Evolutionary conservation across 2,329 filamentous ascomycete species (phyloP).

Genomic region (Xylaria sp.): DNA sequence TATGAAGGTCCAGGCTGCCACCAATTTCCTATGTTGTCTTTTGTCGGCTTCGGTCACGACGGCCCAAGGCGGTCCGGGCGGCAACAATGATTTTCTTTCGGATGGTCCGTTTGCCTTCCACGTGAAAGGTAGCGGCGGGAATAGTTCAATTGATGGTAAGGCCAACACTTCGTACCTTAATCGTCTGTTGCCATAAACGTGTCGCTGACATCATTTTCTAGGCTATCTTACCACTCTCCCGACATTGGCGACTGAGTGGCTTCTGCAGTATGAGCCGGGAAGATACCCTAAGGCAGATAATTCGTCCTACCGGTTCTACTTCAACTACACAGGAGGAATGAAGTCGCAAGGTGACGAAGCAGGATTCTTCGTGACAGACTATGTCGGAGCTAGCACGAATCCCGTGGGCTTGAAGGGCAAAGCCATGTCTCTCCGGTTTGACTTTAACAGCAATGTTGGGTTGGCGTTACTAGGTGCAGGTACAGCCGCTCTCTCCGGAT

Average conservation of each 20-base stretch:
- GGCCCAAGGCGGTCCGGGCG: background rate
- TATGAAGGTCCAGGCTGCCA: background rate
- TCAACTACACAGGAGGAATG: slow-evolving; percentile 14
- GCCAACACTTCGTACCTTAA: background rate
- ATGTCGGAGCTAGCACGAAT: background rate
- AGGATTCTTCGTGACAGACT: slow-evolving; percentile 13
- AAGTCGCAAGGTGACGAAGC: background rate
- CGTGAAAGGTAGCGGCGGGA: background rate
- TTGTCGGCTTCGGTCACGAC: background rate
- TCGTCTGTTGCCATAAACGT: background rate
- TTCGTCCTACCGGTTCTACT: slow-evolving; percentile 16
- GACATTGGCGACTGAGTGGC: background rate
- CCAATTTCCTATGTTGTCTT: background rate
- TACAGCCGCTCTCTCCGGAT: slow-evolving; percentile 4
- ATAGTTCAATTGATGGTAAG: slow-evolving; percentile 4
- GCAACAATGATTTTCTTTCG: background rate
- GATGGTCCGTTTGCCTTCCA: slow-evolving; percentile 1
- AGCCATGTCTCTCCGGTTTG: background rate
- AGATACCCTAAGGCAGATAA: background rate
- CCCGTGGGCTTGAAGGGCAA: background rate
- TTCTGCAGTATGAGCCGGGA: background rate
- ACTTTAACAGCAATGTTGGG: background rate
- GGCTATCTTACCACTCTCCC: slow-evolving; percentile 1
- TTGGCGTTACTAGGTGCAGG: background rate
- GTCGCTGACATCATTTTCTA: background rate